Base-by-base conservation (phyloP, 1,284 basidiomycete genomes). In the Ganoderma sinense region DNA sequence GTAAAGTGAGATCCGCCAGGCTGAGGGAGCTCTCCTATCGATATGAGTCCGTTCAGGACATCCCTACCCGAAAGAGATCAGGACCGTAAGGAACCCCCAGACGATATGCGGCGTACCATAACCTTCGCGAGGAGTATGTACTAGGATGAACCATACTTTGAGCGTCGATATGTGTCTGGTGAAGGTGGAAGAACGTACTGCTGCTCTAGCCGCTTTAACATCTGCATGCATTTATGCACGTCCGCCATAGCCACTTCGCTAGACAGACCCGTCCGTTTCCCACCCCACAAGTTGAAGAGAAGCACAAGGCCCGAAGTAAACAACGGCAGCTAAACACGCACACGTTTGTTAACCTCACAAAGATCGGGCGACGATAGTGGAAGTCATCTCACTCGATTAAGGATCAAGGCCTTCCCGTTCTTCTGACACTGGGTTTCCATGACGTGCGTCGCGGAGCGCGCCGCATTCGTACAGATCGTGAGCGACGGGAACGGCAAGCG, bases 201-300 rank as follows among this genome's bases (percentile, higher is more conserved):
- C 31, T 82, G 77, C 76, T 93, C 91, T 55, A 85, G 82, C 11
- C 77, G 77, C 64, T 85, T 84, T 40, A 93, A 79, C 14, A 88
- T 87, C 20, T 85, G 80, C 82, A 94, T 87, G 74, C 92, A 92
- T 73, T 89, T 90, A 71, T 89, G 84, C 26, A 95, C 90, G 74
- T 94, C 92, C 45, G 82, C 82, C 83, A 93, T 87, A 60, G 85
- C 84, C 0, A 87, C 82, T 67, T 92, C 88, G 0, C 80, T 82
- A 4, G 82, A 80, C 39, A 86, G 77, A 0, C 89, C 88, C n/a
- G 87, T 85, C 62, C 86, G 84, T 75, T 88, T 89, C 7, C 88
- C 89, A 4, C 89, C 89, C 87, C 93, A 95, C n/a, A 94, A 88
- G 73, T 89, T 91, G 72, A 95, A 82, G 55, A 95, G 81, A 4